These are phyloP conservation scores for Falciphora oryzae DNA, from an alignment of 2,329 filamentous ascomycete genomes.

Conservation along the genomic window DNA sequence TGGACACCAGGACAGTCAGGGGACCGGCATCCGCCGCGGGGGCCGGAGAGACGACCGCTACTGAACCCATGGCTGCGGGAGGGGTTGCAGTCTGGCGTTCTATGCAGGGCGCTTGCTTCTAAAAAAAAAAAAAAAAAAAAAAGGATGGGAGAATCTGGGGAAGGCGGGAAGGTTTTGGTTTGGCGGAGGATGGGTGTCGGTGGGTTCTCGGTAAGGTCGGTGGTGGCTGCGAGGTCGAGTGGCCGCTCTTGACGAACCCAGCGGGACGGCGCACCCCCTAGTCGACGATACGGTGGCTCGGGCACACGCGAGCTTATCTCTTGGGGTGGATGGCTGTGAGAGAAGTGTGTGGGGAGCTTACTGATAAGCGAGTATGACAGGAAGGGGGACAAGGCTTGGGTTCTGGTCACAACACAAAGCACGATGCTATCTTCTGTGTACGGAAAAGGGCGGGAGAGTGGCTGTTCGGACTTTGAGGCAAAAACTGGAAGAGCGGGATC, in stretches of 20 bases:
- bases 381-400: neutral
- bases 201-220: too few relatives aligned
- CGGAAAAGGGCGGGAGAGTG: too few relatives aligned
- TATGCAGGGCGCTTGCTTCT: neutral
- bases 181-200: too few relatives aligned
- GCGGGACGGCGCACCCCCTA: too few relatives aligned
- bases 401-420: neutral
- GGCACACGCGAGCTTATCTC: too few relatives aligned
- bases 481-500: neutral
- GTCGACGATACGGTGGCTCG: too few relatives aligned
- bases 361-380: neutral
- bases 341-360: neutral
- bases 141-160: too few relatives aligned
- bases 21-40: conserved; percentile 24
- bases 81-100: neutral
- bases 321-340: too few relatives aligned
- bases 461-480: neutral
- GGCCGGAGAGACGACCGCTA: neutral
- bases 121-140: conserved; percentile 3
- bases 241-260: too few relatives aligned
- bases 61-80: neutral
- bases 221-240: too few relatives aligned
- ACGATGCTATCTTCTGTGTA: neutral
- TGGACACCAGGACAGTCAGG: conserved; percentile 75
- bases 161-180: too few relatives aligned